Percentiles rank a stretch among this genome's conserved stretches.
Conservation (phyloP, 1,284 basidiomycete species). For the Schizophyllum commune region DNA sequence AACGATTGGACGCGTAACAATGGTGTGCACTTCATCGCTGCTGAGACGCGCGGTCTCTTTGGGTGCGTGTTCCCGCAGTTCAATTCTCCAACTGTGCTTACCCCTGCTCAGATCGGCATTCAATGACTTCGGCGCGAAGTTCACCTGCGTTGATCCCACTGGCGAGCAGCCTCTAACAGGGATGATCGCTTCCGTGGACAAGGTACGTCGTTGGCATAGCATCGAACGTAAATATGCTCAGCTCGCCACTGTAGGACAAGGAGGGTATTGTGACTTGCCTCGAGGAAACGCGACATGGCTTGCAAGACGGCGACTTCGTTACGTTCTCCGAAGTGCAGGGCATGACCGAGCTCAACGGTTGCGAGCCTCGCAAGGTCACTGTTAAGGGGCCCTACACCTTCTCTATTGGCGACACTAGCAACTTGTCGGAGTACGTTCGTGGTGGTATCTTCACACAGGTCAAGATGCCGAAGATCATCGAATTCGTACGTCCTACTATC, state of each 20-base stretch:
- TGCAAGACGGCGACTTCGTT: slow-evolving; percentile 97
- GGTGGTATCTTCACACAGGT: slow-evolving; percentile 98
- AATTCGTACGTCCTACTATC: slow-evolving; percentile 66
- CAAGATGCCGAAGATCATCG: slow-evolving; percentile 96
- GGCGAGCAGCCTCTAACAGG: slow-evolving; percentile 92
- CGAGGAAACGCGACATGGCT: slow-evolving; percentile 95
- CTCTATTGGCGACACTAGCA: slow-evolving; percentile 84
- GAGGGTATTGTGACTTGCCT: slow-evolving; percentile 94
- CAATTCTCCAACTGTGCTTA: background rate
- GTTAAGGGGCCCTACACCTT: slow-evolving; percentile 98
- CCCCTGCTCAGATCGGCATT: slow-evolving; percentile 66
- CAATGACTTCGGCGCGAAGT: slow-evolving; percentile 94
- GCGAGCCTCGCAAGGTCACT: slow-evolving; percentile 85
- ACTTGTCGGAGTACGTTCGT: slow-evolving; percentile 71
- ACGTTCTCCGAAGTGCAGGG: slow-evolving; percentile 98
- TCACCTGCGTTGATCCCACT: slow-evolving; percentile 91
- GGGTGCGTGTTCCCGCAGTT: slow-evolving; percentile 47
- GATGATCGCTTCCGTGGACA: slow-evolving; percentile 91
- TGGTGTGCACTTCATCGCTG: slow-evolving; percentile 87
- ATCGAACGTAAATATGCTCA: background rate
- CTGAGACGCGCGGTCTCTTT: slow-evolving; percentile 92
- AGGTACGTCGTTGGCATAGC: slow-evolving; percentile 36
- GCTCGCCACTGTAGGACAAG: slow-evolving; percentile 46
- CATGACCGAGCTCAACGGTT: slow-evolving; percentile 87
- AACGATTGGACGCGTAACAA: slow-evolving; percentile 90